phyloP scores from a whole-genome alignment of 306 rosid species.

The Dalbergia cultrata region DNA sequence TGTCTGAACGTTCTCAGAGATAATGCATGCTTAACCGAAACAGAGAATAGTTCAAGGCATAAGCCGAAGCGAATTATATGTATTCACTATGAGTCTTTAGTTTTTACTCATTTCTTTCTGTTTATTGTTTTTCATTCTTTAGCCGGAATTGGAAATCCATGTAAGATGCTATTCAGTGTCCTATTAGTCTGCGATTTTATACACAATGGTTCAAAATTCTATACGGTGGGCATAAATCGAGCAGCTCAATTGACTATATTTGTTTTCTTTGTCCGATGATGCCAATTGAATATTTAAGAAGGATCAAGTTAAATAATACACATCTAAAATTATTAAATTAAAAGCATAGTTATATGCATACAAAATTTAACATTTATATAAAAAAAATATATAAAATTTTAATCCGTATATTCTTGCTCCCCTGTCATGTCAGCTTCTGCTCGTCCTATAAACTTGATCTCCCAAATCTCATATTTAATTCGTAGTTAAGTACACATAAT shows the following conservation, averaged over 20 bases:
- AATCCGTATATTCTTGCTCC: conserved; percentile 36
- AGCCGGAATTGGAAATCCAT: neutral
- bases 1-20: too few species aligned
- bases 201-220: neutral
- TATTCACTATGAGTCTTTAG: neutral
- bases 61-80: neutral
- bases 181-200: neutral
- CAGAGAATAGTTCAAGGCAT: neutral
- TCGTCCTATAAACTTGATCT: conserved; percentile 37
- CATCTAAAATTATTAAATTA: neutral
- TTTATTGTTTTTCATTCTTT: neutral
- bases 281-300: neutral
- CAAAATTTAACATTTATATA: conserved; percentile 4
- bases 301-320: neutral
- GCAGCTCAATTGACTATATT: neutral
- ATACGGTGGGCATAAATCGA: neutral
- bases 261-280: neutral
- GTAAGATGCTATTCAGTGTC: neutral
- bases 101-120: neutral
- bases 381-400: neutral
- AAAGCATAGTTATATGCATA: neutral
- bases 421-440: conserved; percentile 43
- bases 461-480: conserved; percentile 46
- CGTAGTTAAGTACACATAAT: conserved; percentile 19
- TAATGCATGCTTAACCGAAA: neutral